Percentiles rank a stretch among this genome's conserved stretches.
These are phyloP conservation scores for Penicillium bovifimosum DNA, from an alignment of 495 filamentous ascomycete species.

Conservation along the genomic window DNA sequence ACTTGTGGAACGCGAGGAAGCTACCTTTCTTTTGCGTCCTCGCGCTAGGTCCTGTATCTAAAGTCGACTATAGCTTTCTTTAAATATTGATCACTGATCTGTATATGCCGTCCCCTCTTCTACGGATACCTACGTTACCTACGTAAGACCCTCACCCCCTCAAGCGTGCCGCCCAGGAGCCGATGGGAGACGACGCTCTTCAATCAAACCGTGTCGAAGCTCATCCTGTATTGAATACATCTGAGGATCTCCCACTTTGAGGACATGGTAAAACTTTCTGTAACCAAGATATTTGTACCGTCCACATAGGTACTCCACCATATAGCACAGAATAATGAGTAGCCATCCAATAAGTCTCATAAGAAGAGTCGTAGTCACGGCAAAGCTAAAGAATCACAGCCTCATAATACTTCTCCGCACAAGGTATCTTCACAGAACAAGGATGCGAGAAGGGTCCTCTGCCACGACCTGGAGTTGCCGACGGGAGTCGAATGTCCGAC, in stretches of 20 bases:
- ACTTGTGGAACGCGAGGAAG: no score
- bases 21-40: no score
- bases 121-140: no score
- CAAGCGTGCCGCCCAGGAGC: no score
- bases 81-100: no score
- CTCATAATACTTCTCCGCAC: constrained; percentile 20
- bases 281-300: constrained; percentile 20
- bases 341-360: constrained; percentile 21
- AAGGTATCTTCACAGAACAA: constrained; percentile 16
- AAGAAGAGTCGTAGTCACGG: constrained; percentile 13
- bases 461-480: constrained; percentile 18
- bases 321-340: constrained; percentile 25
- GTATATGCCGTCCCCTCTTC: no score
- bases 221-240: neutral
- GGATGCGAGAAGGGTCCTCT: constrained; percentile 16
- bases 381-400: constrained; percentile 23
- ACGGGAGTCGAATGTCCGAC: constrained; percentile 18
- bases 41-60: no score
- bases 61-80: no score
- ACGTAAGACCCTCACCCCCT: no score
- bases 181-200: neutral
- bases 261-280: constrained; percentile 16
- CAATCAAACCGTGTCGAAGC: neutral
- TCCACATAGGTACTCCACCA: constrained; percentile 25
- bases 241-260: constrained; percentile 15